These are phyloP conservation scores for Xylaria palmicola DNA, from an alignment of 495 filamentous ascomycete species.

Conservation along the genomic window DNA sequence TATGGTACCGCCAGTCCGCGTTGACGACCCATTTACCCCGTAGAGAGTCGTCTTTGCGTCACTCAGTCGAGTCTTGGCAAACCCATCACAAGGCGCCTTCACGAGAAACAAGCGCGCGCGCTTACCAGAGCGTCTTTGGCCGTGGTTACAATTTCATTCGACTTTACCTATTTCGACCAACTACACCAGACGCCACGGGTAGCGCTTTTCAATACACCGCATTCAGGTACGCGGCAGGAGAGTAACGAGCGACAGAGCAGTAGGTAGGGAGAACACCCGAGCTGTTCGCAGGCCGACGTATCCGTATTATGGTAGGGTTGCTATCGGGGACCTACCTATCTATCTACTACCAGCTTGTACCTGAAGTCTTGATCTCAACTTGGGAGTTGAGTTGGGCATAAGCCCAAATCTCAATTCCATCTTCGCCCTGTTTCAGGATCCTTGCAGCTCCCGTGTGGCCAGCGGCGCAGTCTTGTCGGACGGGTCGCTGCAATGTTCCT, in stretches of 20 bases:
- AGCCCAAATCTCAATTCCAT: conserved; percentile 10
- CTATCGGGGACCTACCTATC: not conserved
- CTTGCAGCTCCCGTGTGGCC: conserved; percentile 5
- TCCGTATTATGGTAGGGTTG: not conserved
- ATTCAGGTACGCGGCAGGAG: not conserved
- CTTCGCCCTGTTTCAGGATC: conserved; percentile 12
- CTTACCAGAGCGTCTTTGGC: not conserved
- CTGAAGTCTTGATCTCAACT: no score
- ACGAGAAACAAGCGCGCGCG: conserved; percentile 6
- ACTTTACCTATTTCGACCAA: not conserved
- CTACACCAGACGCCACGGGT: not conserved
- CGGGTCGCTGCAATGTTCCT: conserved; percentile 11
- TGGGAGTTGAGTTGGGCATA: conserved; percentile 1
- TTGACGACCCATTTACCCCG: not conserved
- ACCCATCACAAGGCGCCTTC: not conserved
- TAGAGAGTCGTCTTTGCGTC: not conserved
- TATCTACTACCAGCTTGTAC: no score
- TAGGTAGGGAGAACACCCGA: not conserved
- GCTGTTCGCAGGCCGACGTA: not conserved
- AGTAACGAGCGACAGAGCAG: no score
- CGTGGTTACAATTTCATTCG: not conserved
- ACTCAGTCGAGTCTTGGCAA: not conserved
- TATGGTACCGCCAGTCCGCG: not conserved
- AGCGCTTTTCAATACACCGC: not conserved
- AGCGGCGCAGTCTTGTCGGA: conserved; percentile 5